Evolutionary conservation across 768 basidiomycete genomes (phyloP), one percentile per base, ranked within the genome.

Genomic region (Mycena alexandri): DNA sequence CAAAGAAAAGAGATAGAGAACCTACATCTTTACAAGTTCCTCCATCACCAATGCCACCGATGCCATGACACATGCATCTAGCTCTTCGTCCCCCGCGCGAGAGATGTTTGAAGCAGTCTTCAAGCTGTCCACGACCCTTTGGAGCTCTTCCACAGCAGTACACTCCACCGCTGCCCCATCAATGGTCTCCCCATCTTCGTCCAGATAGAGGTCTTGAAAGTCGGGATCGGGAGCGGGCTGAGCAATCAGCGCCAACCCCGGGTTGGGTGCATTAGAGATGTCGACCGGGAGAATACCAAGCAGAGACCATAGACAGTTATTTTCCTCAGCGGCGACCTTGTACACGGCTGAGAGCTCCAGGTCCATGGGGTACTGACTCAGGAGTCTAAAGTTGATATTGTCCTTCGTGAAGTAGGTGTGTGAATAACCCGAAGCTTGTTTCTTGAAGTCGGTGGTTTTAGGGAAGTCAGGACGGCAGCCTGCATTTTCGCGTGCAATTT

Each of bases 61-160:
- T 24, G 60, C 60, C 60, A 61, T 61, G n/a, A 52, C 60, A 43
- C 50, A 61, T 0, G 60, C 60, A 43, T 61, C 60, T 1, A 61
- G 60, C 25, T 61, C 21, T 16, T 51, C 25, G n/a, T 61, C 60
- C 4, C n/a, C n/a, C n/a, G n/a, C n/a, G n/a, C n/a, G n/a, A n/a
- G n/a, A n/a, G n/a, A n/a, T n/a, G n/a, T n/a, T n/a, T n/a, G n/a
- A n/a, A n/a, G n/a, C n/a, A n/a, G n/a, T n/a, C n/a, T n/a, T n/a
- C n/a, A n/a, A n/a, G 41, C 25, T 33, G n/a, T 61, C 60, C 14
- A 61, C 25, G 12, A 50, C 24, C 9, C 19, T 5, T 22, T 61
- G 59, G 2, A 61, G 5, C n/a, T 61, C 34, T 19, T 61, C 59
- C 19, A 47, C 48, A 3, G 59, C 34, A 5, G 34, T 24, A 12